Evolutionary conservation across 352 stramenopile genomes (phyloP).

Genomic region (Pythium utonaiense): DNA sequence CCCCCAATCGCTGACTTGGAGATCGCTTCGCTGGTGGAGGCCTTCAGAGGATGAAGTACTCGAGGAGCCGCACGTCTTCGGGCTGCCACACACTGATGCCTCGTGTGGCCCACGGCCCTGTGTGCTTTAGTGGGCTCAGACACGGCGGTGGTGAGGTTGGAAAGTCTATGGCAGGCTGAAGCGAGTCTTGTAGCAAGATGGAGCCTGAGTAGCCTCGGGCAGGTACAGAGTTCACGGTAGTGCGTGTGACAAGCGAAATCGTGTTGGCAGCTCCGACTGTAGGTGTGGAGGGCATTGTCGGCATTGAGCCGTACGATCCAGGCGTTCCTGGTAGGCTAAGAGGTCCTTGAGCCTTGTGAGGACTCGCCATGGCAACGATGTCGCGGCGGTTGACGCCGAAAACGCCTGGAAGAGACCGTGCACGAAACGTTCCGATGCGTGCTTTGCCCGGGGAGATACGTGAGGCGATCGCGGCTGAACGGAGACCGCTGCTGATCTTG

Average conservation of each 20-base stretch:
- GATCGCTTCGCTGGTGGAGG: too few relatives aligned
- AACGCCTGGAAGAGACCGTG: background rate
- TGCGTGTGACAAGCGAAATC: background rate
- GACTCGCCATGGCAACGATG: constrained; percentile 22
- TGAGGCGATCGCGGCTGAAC: constrained; percentile 2
- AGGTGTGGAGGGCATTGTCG: background rate
- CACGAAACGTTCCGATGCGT: background rate
- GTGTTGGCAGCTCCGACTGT: background rate
- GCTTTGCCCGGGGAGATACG: constrained; percentile 22
- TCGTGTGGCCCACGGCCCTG: constrained; percentile 11
- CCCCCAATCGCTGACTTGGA: too few relatives aligned
- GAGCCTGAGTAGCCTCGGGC: background rate
- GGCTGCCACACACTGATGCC: constrained; percentile 27
- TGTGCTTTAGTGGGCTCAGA: constrained; percentile 15
- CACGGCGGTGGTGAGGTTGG: constrained; percentile 1
- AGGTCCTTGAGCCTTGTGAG: background rate
- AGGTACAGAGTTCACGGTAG: background rate
- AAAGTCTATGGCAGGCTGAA: constrained; percentile 5
- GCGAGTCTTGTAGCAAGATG: background rate
- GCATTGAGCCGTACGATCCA: background rate
- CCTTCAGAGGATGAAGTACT: constrained; percentile 69
- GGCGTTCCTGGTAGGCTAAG: background rate
- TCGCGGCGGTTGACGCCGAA: constrained; percentile 13
- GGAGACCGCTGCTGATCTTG: constrained; percentile 12
- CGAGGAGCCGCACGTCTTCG: constrained; percentile 59